These are phyloP conservation scores for Sistotremastrum niveocremeum DNA, from an alignment of 768 basidiomycete species.

Conservation along the genomic window DNA sequence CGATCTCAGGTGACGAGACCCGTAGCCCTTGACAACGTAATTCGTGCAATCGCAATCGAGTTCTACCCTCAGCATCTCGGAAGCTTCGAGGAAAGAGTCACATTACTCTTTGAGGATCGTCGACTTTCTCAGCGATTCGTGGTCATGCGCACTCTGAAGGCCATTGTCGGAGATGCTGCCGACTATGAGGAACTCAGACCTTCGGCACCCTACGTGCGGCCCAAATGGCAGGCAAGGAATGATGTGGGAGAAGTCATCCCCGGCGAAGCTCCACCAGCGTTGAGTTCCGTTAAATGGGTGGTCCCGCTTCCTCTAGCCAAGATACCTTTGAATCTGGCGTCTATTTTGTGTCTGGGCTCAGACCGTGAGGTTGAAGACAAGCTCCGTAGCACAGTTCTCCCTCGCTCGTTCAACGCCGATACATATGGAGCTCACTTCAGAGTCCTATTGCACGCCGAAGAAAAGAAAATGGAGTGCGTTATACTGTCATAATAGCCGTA, in stretches of 20 bases:
- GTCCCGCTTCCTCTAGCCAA: conserved; percentile 4
- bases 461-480: conserved; percentile 29
- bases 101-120: conserved; percentile 37
- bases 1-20: neutral
- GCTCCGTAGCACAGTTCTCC: conserved; percentile 23
- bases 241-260: conserved; percentile 7
- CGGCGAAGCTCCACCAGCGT: conserved; percentile 6
- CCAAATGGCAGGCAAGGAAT: conserved; percentile 14
- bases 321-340: conserved; percentile 2
- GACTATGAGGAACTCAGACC: conserved; percentile 36
- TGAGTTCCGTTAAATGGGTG: conserved; percentile 1
- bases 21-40: neutral
- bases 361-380: neutral
- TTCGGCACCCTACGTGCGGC: conserved; percentile 31
- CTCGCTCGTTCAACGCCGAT: conserved; percentile 20
- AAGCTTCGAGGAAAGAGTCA: conserved; percentile 38
- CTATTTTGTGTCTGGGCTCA: neutral
- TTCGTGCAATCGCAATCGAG: too few relatives aligned
- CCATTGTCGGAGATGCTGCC: conserved; percentile 30
- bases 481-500: neutral
- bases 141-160: conserved; percentile 32
- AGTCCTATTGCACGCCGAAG: conserved; percentile 43
- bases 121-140: conserved; percentile 30
- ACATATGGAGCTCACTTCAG: conserved; percentile 37
- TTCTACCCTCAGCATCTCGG: conserved; percentile 15